Base-by-base conservation (phyloP, 306 rosid species). In the Malus sieversii region DNA sequence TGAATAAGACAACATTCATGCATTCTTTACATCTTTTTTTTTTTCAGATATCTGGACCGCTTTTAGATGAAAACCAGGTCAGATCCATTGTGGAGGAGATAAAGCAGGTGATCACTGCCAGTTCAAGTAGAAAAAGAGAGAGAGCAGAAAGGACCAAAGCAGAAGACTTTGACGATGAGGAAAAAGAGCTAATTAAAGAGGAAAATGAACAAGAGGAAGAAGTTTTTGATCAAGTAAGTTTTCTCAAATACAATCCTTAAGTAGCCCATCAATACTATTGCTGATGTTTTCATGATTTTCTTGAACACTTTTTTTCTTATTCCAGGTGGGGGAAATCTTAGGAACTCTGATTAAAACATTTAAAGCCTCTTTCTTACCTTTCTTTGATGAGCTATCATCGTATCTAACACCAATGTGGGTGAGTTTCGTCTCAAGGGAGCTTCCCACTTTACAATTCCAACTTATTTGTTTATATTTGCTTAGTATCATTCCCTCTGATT, bases 331-430 rank as follows among this genome's bases (percentile, higher is more conserved):
- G 71, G 99, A 96, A 82, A 90, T 93, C 70, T 87, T 96, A 91
- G 99, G 99, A 81, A 92, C 97, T 74, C 78, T 96, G 90, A 96
- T 96, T 78, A 92, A 96, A 85, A 96, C 98, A 57, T 96, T 96
- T 84, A 92, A 91, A 88, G 92, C 90, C 68, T 86, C 97, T 81
- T 96, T 96, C 94, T 88, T 96, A 73, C 98, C 92, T 18, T 92
- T 96, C 87, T 96, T 96, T 74, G 97, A 96, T 42, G 94, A 87
- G 79, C 85, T 96, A 71, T 86, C 99, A 58, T 88, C 99, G 19
- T 96, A 96, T 91, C 72, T 96, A 81, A 96, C 98, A 25, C 99
- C 99, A 86, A 96, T 96, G 99, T 96, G 99, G 99, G 99, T 96
- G 87, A 84, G 99, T 90, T 78, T 71, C 40, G 27, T 15, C 25